A percentile compares a stretch with the other conserved stretches of the same genome.
Evolutionary conservation across 768 basidiomycete species (phyloP).

Genomic region (Pleurotus pulmonarius): DNA sequence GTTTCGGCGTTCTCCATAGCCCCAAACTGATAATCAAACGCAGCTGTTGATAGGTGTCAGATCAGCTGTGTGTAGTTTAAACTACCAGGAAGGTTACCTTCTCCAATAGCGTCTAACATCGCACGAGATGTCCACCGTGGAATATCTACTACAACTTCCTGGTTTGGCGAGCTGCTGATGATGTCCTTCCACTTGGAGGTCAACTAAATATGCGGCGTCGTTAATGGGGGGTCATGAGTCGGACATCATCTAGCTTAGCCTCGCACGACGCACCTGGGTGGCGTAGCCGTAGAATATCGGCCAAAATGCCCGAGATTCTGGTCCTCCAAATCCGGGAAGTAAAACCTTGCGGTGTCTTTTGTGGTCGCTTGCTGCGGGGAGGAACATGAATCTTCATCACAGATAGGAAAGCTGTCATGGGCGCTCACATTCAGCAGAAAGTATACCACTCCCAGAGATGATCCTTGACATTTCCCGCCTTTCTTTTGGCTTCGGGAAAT

Average conservation of each 20-base stretch:
- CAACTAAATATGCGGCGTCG: slow-evolving; percentile 22
- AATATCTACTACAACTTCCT: slow-evolving; percentile 29
- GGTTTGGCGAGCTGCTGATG: slow-evolving; percentile 22
- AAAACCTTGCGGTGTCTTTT: slow-evolving; percentile 44
- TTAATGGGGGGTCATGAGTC: background rate
- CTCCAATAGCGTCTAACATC: slow-evolving; percentile 48
- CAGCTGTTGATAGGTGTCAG: slow-evolving; percentile 24
- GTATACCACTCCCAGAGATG: slow-evolving; percentile 29
- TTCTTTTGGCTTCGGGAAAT: slow-evolving; percentile 36
- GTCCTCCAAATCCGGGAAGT: slow-evolving; percentile 42
- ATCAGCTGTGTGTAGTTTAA: too few relatives aligned
- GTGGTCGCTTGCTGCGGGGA: slow-evolving; percentile 33
- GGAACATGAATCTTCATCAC: background rate
- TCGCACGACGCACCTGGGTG: slow-evolving; percentile 18
- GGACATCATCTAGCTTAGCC: too few relatives aligned
- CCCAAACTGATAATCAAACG: slow-evolving; percentile 48
- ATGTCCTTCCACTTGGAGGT: slow-evolving; percentile 35
- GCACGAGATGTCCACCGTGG: slow-evolving; percentile 38
- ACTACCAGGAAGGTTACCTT: slow-evolving; percentile 25
- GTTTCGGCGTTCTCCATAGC: slow-evolving; percentile 33
- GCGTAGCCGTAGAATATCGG: slow-evolving; percentile 36
- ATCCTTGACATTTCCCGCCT: slow-evolving; percentile 32
- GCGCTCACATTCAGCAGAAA: slow-evolving; percentile 36
- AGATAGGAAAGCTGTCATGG: too few relatives aligned
- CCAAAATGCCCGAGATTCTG: slow-evolving; percentile 38